Percentiles rank a stretch among this genome's conserved stretches.
Evolutionary conservation across 331 rosid species (phyloP).

Genomic region (Cucumis variabilis): DNA sequence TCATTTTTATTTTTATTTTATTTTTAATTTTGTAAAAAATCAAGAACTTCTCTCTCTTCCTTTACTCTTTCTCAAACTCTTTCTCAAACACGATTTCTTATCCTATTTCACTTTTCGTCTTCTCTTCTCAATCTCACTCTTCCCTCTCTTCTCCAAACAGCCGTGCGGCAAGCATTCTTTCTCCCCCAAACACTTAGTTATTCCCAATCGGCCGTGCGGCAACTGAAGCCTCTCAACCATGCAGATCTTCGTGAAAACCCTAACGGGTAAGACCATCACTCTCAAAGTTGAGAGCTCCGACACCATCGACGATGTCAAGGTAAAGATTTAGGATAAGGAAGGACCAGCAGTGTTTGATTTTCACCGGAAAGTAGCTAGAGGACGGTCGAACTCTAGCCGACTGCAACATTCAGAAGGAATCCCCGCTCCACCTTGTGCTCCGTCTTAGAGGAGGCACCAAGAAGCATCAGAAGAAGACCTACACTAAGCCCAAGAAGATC

Average conservation of each 20-base stretch:
- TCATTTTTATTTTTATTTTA: too few species aligned
- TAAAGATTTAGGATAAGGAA: slow-evolving; percentile 96
- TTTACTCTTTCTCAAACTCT: too few species aligned
- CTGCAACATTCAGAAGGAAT: slow-evolving; percentile 92
- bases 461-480: slow-evolving; percentile 98
- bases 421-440: slow-evolving; percentile 88
- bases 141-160: too few species aligned
- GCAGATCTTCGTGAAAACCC: slow-evolving; percentile 99
- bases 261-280: slow-evolving; percentile 96
- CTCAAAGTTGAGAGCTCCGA: slow-evolving; percentile 92
- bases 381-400: slow-evolving; percentile 97
- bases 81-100: too few species aligned
- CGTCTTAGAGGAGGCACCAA: slow-evolving; percentile 97
- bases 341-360: slow-evolving; percentile 97
- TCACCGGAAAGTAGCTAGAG: slow-evolving; percentile 95
- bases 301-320: slow-evolving; percentile 90
- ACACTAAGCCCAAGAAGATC: slow-evolving; percentile 97
- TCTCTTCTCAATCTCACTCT: too few species aligned
- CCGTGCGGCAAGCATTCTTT: not conserved
- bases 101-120: too few species aligned
- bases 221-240: slow-evolving; percentile 39
- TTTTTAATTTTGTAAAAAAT: too few species aligned
- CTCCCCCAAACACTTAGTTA: too few species aligned
- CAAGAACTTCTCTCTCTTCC: too few species aligned
- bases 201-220: not conserved